Conservation (phyloP, 2,329 filamentous ascomycete genomes). For the Ceratocystis lukuohia region DNA sequence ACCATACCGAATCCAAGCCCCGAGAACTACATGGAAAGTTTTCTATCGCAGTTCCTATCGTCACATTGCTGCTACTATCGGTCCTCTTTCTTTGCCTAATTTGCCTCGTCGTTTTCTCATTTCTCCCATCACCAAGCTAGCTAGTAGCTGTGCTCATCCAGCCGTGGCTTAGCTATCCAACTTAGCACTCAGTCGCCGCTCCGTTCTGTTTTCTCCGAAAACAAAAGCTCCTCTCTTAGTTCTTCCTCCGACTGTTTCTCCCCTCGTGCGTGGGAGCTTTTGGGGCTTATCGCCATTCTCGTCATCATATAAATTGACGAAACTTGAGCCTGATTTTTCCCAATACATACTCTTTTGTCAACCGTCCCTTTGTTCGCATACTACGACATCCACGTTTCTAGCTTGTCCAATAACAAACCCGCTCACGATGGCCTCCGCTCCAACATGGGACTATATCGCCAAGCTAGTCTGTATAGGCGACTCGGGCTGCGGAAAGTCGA, state of each 20-base stretch:
- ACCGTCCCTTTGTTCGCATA: not conserved
- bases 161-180: not conserved
- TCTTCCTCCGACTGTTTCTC: not conserved
- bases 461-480: constrained; percentile 98
- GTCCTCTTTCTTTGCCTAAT: not conserved
- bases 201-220: not conserved
- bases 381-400: not conserved
- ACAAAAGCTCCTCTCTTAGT: not conserved
- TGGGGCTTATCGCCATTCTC: not conserved
- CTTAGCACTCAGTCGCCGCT: not conserved
- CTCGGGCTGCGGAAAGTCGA: constrained; percentile 88
- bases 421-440: constrained; percentile 29
- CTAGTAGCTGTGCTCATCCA: not conserved
- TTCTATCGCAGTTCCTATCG: no score
- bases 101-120: not conserved
- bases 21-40: no score
- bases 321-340: not conserved
- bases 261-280: not conserved
- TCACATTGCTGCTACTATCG: not conserved
- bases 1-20: not conserved
- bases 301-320: not conserved
- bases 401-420: not conserved
- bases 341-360: not conserved
- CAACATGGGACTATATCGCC: constrained; percentile 95
- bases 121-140: not conserved